These are phyloP conservation scores for Curvularia verruculosa DNA, from an alignment of 2,329 filamentous ascomycete species.

Conservation along the genomic window DNA sequence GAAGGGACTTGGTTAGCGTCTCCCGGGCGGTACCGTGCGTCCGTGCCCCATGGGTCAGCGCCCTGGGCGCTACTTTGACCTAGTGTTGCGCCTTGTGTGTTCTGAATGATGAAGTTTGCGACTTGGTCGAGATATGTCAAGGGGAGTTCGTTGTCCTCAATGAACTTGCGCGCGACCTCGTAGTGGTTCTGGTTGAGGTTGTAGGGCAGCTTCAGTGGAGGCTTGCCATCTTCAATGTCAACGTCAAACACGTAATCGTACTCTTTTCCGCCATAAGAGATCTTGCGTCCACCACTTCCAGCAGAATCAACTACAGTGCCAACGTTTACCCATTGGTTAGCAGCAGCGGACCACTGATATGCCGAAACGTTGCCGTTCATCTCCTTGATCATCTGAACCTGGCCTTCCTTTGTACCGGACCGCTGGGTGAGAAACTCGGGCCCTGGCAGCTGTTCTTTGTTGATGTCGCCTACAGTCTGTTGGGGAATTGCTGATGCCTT, in stretches of 20 bases:
- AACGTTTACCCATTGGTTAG: conserved; percentile 78
- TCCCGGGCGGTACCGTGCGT: conserved; percentile 78
- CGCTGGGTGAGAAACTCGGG: conserved; percentile 84
- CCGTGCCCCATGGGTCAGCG: conserved; percentile 77
- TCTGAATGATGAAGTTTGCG: conserved; percentile 87
- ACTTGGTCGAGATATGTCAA: conserved; percentile 89
- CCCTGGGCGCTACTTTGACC: conserved; percentile 62
- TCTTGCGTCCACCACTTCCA: conserved; percentile 71
- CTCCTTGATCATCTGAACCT: conserved; percentile 90
- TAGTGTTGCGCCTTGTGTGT: conserved; percentile 86
- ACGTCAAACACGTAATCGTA: conserved; percentile 98
- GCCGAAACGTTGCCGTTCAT: conserved; percentile 81
- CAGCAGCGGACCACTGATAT: conserved; percentile 78
- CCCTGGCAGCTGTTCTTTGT: conserved; percentile 89
- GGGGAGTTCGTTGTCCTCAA: conserved; percentile 85
- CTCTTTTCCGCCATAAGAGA: conserved; percentile 77
- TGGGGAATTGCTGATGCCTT: conserved; percentile 85
- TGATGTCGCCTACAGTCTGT: conserved; percentile 76
- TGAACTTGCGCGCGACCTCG: conserved; percentile 87
- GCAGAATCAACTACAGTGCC: conserved; percentile 94
- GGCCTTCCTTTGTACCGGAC: conserved; percentile 91
- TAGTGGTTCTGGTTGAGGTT: conserved; percentile 93
- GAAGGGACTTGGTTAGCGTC: conserved; percentile 55
- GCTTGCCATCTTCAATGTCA: conserved; percentile 93
- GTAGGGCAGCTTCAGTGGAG: conserved; percentile 89